Conservation (phyloP, 1,284 basidiomycete genomes). For the Rhodotorula sp. region DNA sequence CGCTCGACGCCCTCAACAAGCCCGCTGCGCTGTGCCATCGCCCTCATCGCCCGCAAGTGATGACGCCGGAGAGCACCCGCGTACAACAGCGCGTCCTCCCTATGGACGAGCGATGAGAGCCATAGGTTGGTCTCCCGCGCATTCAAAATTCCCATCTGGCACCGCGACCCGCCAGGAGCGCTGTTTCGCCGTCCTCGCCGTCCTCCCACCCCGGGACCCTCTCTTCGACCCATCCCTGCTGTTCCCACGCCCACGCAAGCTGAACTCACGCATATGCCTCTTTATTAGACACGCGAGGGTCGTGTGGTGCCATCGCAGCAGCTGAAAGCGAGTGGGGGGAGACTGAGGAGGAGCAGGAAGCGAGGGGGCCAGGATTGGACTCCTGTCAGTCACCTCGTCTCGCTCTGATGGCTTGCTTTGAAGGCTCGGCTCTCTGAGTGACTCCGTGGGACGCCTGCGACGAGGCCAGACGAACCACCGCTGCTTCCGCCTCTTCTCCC, state of each 20-base stretch:
- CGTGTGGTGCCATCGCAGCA: slow-evolving; percentile 23
- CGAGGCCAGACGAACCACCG: too few species aligned
- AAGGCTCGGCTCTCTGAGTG: too few species aligned
- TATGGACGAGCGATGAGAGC: too few species aligned
- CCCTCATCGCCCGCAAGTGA: neutral
- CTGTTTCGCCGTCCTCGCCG: too few species aligned
- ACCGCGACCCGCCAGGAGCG: too few species aligned
- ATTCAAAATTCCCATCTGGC: too few species aligned
- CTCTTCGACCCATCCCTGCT: neutral
- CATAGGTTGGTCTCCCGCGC: too few species aligned
- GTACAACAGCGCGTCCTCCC: neutral
- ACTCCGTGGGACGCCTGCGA: too few species aligned
- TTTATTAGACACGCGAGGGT: slow-evolving; percentile 51
- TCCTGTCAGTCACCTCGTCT: too few species aligned
- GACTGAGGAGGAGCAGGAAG: neutral
- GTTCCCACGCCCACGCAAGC: slow-evolving; percentile 44
- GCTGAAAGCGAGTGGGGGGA: neutral
- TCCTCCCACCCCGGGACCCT: neutral
- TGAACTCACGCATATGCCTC: slow-evolving; percentile 52
- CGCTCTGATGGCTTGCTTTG: too few species aligned
- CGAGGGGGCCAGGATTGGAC: neutral
- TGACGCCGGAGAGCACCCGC: neutral
- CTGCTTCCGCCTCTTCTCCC: too few species aligned
- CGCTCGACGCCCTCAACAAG: neutral
- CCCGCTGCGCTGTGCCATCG: neutral